Conservation (phyloP, 306 rosid genomes). For the Cucumis cinereus region DNA sequence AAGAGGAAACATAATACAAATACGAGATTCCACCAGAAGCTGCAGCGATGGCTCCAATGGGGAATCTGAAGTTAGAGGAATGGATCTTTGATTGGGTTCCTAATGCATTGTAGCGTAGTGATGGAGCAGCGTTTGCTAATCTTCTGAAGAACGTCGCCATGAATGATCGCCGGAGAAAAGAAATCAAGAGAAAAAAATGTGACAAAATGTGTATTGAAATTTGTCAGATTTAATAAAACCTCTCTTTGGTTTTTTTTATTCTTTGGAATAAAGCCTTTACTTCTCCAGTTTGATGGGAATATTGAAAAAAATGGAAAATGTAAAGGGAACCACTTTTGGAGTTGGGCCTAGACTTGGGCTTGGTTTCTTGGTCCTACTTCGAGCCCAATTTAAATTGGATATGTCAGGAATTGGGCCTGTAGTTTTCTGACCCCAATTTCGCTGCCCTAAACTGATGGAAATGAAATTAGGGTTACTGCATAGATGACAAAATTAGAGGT, state of each 20-base stretch:
- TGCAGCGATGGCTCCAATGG: slow-evolving; percentile 67
- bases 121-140: slow-evolving; percentile 46
- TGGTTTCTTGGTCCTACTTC: background rate
- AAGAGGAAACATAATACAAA: slow-evolving; percentile 41
- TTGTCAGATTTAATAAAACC: background rate
- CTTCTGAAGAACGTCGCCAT: slow-evolving; percentile 68
- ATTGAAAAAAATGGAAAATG: background rate
- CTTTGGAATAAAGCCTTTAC: background rate
- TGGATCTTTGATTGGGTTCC: slow-evolving; percentile 32
- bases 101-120: slow-evolving; percentile 25
- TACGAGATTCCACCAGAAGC: slow-evolving; percentile 75
- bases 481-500: no score
- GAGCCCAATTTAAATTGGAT: background rate
- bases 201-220: background rate
- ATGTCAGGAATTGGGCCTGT: background rate
- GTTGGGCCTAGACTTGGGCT: background rate
- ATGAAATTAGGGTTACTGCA: no score
- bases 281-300: background rate
- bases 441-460: background rate
- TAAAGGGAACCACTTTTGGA: background rate
- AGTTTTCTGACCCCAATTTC: background rate
- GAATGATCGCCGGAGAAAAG: slow-evolving; percentile 18
- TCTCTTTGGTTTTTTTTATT: background rate
- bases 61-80: slow-evolving; percentile 27
- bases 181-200: background rate